Base-by-base conservation (phyloP, 768 basidiomycete genomes). In the Termitomyces sp. region DNA sequence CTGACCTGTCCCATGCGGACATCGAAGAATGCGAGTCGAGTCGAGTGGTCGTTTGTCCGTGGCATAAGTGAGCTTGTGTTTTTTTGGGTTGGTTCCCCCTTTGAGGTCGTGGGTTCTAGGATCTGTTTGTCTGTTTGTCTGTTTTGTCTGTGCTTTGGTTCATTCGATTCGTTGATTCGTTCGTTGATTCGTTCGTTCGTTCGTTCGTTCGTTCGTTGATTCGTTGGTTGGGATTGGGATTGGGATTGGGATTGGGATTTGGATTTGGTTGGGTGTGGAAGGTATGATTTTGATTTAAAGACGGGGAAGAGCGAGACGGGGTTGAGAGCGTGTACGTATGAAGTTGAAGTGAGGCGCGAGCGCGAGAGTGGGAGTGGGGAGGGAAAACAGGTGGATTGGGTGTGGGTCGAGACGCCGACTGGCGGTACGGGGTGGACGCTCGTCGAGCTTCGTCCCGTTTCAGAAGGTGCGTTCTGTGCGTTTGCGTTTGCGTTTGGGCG, bases 1-100 rank as follows among this genome's bases (percentile, higher is more conserved):
- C 89, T 22, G 89, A 91, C 57, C 77, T 91, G 70, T 87, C 86
- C 15, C 88, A 91, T 73, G 89, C 88, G 1, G 88, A 89, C 42
- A 88, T 89, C n/a, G 88, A 89, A 65, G 84, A 82, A 57, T 85
- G 79, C 60, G 85, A 86, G 51, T 73, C 70, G 13, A 79, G 81
- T 20, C 62, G 82, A 3, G 82, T 89, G 2, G 84, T 84, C 11
- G 88, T 89, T 12, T 90, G 88, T 70, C 88, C 88, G 2, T 90
- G 88, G 87, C 87, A 89, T 68, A 77, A 86, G 86, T 84, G 49
- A 46, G 76, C 27, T 27, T 27, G 2, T 16, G 3, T 1, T 1
- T 33, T 33, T 33, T 7, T 11, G 33, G 1, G 33, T 33, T 33
- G 33, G n/a, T n/a, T n/a, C n/a, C n/a, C n/a, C n/a, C n/a, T n/a